Conservation (phyloP, 768 basidiomycete genomes). For the Pleurotus cornucopiae region DNA sequence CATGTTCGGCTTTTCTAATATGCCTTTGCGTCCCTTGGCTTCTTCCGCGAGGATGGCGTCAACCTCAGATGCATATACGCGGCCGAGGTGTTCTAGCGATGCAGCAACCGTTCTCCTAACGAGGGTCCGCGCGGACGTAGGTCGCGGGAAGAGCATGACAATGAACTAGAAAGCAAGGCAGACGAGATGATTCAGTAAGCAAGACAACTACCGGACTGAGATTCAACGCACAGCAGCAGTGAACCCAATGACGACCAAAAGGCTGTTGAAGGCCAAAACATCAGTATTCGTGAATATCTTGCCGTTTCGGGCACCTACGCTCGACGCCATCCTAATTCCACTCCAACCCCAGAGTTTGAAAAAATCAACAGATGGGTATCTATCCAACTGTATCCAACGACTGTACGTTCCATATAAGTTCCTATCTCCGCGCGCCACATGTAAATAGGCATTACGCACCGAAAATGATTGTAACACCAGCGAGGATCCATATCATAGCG, state of each 20-base stretch:
- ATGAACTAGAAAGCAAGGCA: slow-evolving; percentile 25
- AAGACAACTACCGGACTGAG: too few relatives aligned
- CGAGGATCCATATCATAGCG: slow-evolving; percentile 31
- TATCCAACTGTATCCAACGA: slow-evolving; percentile 54
- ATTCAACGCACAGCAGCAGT: slow-evolving; percentile 31
- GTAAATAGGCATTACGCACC: not conserved
- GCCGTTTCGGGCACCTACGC: not conserved
- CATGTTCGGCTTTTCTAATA: slow-evolving; percentile 24
- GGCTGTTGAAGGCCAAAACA: slow-evolving; percentile 15
- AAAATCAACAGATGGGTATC: slow-evolving; percentile 43
- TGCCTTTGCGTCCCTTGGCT: slow-evolving; percentile 25
- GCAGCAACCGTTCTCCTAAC: slow-evolving; percentile 38
- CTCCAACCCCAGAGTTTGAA: slow-evolving; percentile 49
- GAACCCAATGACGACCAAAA: slow-evolving; percentile 42
- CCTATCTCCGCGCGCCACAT: not conserved
- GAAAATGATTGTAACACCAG: slow-evolving; percentile 25
- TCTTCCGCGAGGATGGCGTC: slow-evolving; percentile 44
- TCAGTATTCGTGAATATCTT: too few relatives aligned
- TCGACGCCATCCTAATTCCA: slow-evolving; percentile 40
- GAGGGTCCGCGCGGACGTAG: slow-evolving; percentile 35
- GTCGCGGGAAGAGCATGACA: slow-evolving; percentile 43
- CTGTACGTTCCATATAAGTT: slow-evolving; percentile 31
- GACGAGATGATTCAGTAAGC: not conserved
- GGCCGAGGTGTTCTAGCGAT: slow-evolving; percentile 27
- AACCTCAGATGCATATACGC: slow-evolving; percentile 34